A percentile compares a stretch with the other conserved stretches of the same genome.
Evolutionary conservation across 306 rosid genomes (phyloP).

Genomic region (Prunus persica): Prunus_persica_NCBIv2 NC_034011.1:19615501-19616000

Average conservation of each 20-base stretch:
- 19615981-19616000: conserved; percentile 54
- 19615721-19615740: conserved; percentile 59
- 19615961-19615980: conserved; percentile 60
- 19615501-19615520: background rate
- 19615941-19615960: conserved; percentile 46
- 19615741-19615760: conserved; percentile 45
- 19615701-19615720: conserved; percentile 78
- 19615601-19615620: conserved; percentile 72
- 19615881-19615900: conserved; percentile 59
- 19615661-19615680: conserved; percentile 61
- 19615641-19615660: conserved; percentile 65
- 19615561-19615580: conserved; percentile 74
- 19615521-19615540: background rate
- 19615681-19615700: conserved; percentile 41
- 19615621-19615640: conserved; percentile 55
- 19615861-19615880: conserved; percentile 61
- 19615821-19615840: conserved; percentile 74
- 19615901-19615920: conserved; percentile 54
- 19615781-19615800: conserved; percentile 55
- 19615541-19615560: background rate
- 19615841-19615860: conserved; percentile 87
- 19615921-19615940: conserved; percentile 42
- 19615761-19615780: conserved; percentile 52
- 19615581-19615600: conserved; percentile 61
- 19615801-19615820: conserved; percentile 64